phyloP scores from a whole-genome alignment of 23 red algal species.

The Chondrus crispus region DNA sequence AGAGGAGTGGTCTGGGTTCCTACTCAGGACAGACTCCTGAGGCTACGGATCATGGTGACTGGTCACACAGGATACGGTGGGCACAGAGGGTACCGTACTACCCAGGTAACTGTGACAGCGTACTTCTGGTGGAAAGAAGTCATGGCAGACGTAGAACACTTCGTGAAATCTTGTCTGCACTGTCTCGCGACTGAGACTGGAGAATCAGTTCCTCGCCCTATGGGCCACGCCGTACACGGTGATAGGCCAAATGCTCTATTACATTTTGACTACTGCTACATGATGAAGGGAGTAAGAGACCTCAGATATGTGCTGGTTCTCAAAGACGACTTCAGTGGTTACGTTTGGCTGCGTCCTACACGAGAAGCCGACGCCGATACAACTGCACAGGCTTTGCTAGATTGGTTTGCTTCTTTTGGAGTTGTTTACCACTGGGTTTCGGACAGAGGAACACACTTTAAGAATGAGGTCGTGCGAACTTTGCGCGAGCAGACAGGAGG shows the following conservation, averaged over 20 bases:
- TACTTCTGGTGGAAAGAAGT: background rate
- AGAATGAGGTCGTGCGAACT: no score
- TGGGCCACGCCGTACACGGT: background rate
- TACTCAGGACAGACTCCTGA: background rate
- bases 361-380: no score
- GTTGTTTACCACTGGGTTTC: background rate
- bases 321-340: background rate
- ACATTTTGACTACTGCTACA: background rate
- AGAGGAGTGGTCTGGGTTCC: background rate
- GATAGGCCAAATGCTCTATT: background rate
- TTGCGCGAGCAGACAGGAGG: no score
- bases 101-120: background rate
- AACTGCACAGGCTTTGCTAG: background rate
- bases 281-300: background rate
- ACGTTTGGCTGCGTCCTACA: background rate
- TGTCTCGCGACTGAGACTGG: background rate
- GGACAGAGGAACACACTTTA: no score
- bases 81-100: background rate
- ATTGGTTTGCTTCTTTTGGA: background rate
- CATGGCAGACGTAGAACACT: conserved; percentile 8
- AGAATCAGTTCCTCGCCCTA: background rate
- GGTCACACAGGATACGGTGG: conserved; percentile 19
- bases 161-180: background rate
- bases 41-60: background rate
- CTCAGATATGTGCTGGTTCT: background rate